Conservation (phyloP, 768 basidiomycete species). For the Pleurotus djamor region DNA sequence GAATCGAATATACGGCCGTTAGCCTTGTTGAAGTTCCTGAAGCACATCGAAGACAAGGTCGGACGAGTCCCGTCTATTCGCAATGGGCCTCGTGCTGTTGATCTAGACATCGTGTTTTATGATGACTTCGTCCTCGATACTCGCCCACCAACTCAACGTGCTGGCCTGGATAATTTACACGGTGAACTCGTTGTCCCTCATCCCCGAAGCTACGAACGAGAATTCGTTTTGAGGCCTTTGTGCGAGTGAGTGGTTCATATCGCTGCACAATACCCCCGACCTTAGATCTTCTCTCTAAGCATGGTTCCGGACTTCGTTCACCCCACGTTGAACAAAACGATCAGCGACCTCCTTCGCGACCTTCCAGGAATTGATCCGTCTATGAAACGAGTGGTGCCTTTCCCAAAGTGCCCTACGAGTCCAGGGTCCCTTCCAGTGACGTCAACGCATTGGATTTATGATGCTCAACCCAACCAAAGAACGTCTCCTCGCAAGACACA, state of each 20-base stretch:
- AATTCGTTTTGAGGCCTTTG: constrained; percentile 89
- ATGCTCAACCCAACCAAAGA: constrained; percentile 15
- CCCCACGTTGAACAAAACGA: constrained; percentile 49
- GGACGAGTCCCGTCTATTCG: constrained; percentile 78
- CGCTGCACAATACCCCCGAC: neutral
- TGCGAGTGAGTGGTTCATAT: constrained; percentile 62
- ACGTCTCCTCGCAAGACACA: constrained; percentile 41
- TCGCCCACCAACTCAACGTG: constrained; percentile 34
- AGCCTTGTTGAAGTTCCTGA: constrained; percentile 60
- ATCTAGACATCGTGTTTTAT: constrained; percentile 86
- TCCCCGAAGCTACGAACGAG: constrained; percentile 74
- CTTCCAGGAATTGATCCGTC: constrained; percentile 34
- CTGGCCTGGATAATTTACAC: constrained; percentile 47
- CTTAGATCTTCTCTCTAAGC: constrained; percentile 34
- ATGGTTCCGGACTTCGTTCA: constrained; percentile 78
- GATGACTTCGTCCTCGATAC: constrained; percentile 61
- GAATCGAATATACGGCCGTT: constrained; percentile 67
- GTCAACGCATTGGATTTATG: constrained; percentile 48
- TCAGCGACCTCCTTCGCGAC: constrained; percentile 43
- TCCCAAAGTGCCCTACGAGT: constrained; percentile 53
- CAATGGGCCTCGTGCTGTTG: constrained; percentile 88
- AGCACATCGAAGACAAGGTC: constrained; percentile 68
- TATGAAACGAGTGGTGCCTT: constrained; percentile 75
- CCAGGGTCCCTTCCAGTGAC: constrained; percentile 39
- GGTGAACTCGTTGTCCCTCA: constrained; percentile 86